phyloP scores from a whole-genome alignment of 2,329 filamentous ascomycete genomes.

The Stemphylium vesicarium region DNA sequence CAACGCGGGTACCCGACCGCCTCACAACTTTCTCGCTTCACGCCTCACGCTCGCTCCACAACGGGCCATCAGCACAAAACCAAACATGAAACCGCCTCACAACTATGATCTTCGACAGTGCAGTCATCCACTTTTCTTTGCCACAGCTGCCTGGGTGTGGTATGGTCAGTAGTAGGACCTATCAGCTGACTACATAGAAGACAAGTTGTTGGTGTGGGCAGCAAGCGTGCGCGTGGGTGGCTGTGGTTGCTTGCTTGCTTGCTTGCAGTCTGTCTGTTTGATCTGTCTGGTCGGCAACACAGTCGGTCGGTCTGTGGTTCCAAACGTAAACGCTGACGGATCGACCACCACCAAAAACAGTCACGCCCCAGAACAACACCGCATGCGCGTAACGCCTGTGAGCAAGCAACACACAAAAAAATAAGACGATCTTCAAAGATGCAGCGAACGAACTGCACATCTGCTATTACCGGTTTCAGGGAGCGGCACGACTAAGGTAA shows the following conservation, averaged over 20 bases:
- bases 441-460: too few relatives aligned
- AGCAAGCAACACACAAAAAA: too few relatives aligned
- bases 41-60: not conserved
- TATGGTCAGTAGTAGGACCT: not conserved
- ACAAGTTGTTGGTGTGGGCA: not conserved
- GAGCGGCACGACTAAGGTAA: slow-evolving; percentile 9
- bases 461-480: not conserved
- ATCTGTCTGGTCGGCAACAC: not conserved
- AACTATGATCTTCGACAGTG: slow-evolving; percentile 2
- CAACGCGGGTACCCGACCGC: not conserved
- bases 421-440: too few relatives aligned
- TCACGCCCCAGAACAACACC: slow-evolving; percentile 16
- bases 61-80: slow-evolving; percentile 12
- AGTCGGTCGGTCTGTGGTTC: not conserved
- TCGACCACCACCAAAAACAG: too few relatives aligned
- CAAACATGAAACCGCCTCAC: slow-evolving; percentile 21
- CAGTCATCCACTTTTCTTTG: slow-evolving; percentile 1
- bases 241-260: too few relatives aligned
- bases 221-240: too few relatives aligned
- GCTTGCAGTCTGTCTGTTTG: not conserved
- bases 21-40: slow-evolving; percentile 2
- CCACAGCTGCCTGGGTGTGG: not conserved
- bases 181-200: slow-evolving; percentile 13
- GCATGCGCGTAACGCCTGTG: slow-evolving; percentile 14
- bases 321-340: too few relatives aligned